Evolutionary conservation across 2,329 filamentous ascomycete species (phyloP).

Genomic region (Curvularia spicifera): DNA sequence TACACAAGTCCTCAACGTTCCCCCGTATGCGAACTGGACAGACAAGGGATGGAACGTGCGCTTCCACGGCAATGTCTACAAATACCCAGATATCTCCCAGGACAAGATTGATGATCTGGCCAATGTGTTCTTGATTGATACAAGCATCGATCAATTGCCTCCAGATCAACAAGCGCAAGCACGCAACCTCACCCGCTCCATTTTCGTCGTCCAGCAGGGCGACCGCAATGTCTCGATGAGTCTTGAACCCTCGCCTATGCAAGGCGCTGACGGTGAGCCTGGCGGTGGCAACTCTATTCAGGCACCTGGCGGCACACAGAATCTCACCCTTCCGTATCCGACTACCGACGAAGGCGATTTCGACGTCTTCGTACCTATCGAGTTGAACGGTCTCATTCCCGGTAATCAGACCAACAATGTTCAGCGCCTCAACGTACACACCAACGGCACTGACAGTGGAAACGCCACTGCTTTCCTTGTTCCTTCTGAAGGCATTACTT

Average conservation of each 20-base stretch:
- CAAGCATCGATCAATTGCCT: conserved; percentile 65
- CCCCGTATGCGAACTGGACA: conserved; percentile 75
- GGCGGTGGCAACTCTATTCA: conserved; percentile 60
- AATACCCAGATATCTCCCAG: conserved; percentile 71
- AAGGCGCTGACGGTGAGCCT: conserved; percentile 59
- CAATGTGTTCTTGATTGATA: conserved; percentile 72
- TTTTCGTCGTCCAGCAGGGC: conserved; percentile 77
- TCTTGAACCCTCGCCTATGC: conserved; percentile 64
- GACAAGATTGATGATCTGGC: conserved; percentile 71
- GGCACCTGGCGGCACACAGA: conserved; percentile 66
- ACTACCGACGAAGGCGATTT: conserved; percentile 75
- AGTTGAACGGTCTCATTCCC: conserved; percentile 61
- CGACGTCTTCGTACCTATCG: conserved; percentile 71
- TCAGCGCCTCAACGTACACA: conserved; percentile 72
- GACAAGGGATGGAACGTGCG: conserved; percentile 77
- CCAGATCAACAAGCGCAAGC: conserved; percentile 68
- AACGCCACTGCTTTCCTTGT: conserved; percentile 81
- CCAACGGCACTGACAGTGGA: conserved; percentile 68
- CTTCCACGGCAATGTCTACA: conserved; percentile 82
- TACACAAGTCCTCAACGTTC: conserved; percentile 74
- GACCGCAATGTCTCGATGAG: conserved; percentile 68
- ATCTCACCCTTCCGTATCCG: conserved; percentile 67
- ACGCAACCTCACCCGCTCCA: conserved; percentile 73
- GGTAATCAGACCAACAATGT: conserved; percentile 70
- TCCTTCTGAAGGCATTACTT: conserved; percentile 70